Evolutionary conservation across 192 early-diverging fungal genomes (phyloP), one percentile per base, ranked within the genome.

Genomic region (Backusella luteola): DNA sequence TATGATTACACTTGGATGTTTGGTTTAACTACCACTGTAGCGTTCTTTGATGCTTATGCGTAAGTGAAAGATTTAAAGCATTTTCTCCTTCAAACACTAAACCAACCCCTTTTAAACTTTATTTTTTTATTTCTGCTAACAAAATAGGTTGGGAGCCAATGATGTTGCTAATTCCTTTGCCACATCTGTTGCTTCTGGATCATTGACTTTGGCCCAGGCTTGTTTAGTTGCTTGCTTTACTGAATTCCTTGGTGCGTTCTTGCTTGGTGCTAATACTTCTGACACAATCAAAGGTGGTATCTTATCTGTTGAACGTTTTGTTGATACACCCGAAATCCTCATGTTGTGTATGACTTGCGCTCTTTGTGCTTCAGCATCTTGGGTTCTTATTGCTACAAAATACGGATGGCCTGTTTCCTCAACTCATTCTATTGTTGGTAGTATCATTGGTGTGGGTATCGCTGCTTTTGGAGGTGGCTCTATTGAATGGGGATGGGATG

Each of bases 161-260:
- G 94, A 96, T 84, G 94, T 96, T 34, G 93, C 95, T 79, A 96
- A 96, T 81, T 90, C 92, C 5, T 96, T 96, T 76, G 91, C 94
- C 34, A 94, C 92, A 36, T 94, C 94, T 34, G 92, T 96, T 71
- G 91, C 92, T 34, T 94, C 95, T 4, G 90, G 91, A 17, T 92
- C 95, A 15, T 78, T 96, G 23, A 93, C 90, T 15, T 77, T 96
- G 39, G 78, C 80, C 34, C 93, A 95, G 77, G 95, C 94, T 11
- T 86, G 86, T 73, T 79, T 87, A 34, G 93, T 96, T 77, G 95
- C 95, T 68, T 75, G 91, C 73, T 96, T 96, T 76, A 93, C 94
- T 34, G 95, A 96, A 81, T 93, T 94, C 52, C 72, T 90, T 7
- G 94, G 94, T 59, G 94, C 94, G 0, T 74, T 96, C 7, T 80